Percentiles rank a stretch among this genome's conserved stretches.
Evolutionary conservation across 148 eudicot species (phyloP).

Genomic region (Rheum nobile): DNA sequence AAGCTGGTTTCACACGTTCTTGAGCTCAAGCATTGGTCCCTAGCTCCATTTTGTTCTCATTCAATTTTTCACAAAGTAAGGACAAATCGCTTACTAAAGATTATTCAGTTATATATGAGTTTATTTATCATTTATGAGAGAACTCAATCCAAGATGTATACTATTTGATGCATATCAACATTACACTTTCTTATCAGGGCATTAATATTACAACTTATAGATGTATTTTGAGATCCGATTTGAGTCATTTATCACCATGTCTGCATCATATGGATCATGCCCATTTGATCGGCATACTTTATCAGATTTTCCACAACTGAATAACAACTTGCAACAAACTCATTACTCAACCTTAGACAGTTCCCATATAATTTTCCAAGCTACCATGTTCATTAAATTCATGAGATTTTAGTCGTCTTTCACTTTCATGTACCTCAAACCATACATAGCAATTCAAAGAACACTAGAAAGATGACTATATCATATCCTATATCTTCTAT

Average conservation of each 20-base stretch:
- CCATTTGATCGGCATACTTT: background rate
- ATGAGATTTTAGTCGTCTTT: background rate
- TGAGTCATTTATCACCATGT: background rate
- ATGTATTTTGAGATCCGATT: background rate
- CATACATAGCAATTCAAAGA: background rate
- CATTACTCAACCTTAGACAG: background rate
- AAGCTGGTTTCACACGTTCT: no score
- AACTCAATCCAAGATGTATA: background rate
- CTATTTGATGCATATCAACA: background rate
- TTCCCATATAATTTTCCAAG: background rate
- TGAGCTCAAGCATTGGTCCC: background rate
- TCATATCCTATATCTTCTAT: background rate
- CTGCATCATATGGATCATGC: background rate
- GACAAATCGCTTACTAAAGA: background rate
- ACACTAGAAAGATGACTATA: background rate
- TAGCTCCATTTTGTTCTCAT: background rate
- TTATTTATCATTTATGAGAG: background rate
- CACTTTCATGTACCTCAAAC: conserved; percentile 1
- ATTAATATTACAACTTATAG: background rate
- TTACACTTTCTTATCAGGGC: background rate
- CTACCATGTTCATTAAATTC: background rate
- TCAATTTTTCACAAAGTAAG: background rate
- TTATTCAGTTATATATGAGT: background rate
- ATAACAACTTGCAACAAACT: background rate
- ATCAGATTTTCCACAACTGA: background rate